These are phyloP conservation scores for Ensete glaucum DNA, from an alignment of 176 grass and related monocot species.

Conservation along the genomic window DNA sequence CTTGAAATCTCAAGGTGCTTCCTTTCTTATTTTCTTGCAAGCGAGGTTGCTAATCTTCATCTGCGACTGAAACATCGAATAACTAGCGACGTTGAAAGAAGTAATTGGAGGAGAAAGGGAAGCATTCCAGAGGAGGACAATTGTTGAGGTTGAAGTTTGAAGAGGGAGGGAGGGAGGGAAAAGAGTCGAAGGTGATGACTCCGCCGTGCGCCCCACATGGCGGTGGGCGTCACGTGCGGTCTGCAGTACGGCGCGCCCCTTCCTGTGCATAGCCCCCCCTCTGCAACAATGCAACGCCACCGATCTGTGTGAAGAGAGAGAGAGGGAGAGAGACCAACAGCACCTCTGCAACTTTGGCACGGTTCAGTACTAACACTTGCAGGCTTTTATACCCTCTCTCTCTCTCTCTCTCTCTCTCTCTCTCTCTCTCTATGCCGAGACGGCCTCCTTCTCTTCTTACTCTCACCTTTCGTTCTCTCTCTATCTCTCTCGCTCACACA, in stretches of 20 bases:
- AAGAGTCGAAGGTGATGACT: neutral
- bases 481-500: neutral
- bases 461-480: neutral
- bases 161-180: neutral
- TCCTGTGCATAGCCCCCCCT: neutral
- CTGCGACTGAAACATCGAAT: too few relatives aligned
- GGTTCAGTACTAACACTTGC: neutral
- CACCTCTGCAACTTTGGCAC: neutral
- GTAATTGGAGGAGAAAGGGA: too few relatives aligned
- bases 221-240: constrained; percentile 32
- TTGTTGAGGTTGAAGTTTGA: neutral
- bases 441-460: neutral
- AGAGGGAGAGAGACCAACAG: neutral
- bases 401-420: constrained; percentile 3
- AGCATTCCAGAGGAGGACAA: too few relatives aligned
- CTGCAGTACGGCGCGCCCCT: constrained; percentile 22
- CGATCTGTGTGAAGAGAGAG: neutral
- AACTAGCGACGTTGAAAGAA: too few relatives aligned
- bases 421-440: neutral
- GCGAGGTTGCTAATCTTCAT: too few relatives aligned
- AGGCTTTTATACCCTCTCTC: neutral
- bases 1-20: too few relatives aligned
- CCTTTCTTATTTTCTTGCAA: too few relatives aligned
- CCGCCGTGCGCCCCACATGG: neutral
- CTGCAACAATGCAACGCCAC: neutral